Percentiles rank a stretch among this genome's conserved stretches.
Conservation (phyloP, 352 stramenopile genomes). For the Saprolegnia parasitica region DNA sequence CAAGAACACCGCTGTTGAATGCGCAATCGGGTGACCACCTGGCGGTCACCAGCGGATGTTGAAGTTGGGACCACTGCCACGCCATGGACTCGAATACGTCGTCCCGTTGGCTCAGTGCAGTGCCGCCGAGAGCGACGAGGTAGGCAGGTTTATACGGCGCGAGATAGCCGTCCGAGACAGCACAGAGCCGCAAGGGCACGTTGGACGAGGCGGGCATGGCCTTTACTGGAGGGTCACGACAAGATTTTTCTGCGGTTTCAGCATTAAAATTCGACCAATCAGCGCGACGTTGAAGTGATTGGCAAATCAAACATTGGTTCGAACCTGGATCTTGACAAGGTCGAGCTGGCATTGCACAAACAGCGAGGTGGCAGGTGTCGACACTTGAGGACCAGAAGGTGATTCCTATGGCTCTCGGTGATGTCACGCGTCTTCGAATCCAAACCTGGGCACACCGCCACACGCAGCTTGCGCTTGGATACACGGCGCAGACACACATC, state of each 20-base stretch:
- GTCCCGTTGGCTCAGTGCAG: too few relatives aligned
- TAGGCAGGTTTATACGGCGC: too few relatives aligned
- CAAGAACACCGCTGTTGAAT: not conserved
- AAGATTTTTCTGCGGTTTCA: not conserved
- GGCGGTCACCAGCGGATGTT: too few relatives aligned
- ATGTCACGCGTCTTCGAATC: not conserved
- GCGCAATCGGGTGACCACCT: not conserved
- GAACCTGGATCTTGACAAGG: not conserved
- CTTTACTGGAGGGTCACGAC: not conserved
- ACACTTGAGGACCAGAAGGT: not conserved
- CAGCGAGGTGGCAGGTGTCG: not conserved
- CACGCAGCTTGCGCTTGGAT: too few relatives aligned
- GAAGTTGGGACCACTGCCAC: too few relatives aligned
- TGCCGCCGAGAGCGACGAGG: too few relatives aligned
- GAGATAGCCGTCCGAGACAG: too few relatives aligned
- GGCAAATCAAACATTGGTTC: not conserved
- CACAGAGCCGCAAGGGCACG: too few relatives aligned
- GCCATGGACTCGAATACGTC: too few relatives aligned
- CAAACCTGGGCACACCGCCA: too few relatives aligned
- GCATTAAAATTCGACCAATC: not conserved
- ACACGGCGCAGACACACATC: too few relatives aligned
- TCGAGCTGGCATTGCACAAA: not conserved
- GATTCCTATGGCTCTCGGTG: not conserved
- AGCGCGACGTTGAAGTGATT: not conserved
- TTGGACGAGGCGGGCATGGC: not conserved